A percentile compares a stretch with the other conserved stretches of the same genome.
Evolutionary conservation across 805 yeast genomes (phyloP).

Genomic region (Ogataea philodendri): DNA sequence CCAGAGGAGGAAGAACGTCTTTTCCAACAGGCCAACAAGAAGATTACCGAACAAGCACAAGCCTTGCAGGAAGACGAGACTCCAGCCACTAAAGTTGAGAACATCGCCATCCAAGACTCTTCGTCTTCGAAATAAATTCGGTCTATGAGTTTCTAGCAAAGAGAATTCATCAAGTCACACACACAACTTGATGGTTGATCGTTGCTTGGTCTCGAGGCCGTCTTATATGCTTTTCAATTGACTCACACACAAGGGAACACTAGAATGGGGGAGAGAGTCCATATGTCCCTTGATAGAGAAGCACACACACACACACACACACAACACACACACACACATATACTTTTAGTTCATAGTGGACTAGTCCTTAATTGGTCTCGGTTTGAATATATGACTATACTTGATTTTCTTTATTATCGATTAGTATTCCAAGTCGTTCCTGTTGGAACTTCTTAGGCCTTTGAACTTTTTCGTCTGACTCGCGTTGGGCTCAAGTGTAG

Average conservation of each 20-base stretch:
- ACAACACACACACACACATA: too few species aligned
- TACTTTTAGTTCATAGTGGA: constrained; percentile 1
- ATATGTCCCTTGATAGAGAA: constrained; percentile 9
- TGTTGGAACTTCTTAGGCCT: constrained; percentile 20
- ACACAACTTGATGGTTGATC: constrained; percentile 9
- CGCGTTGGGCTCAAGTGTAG: constrained; percentile 4
- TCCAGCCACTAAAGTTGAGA: constrained; percentile 6
- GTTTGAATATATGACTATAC: too few species aligned
- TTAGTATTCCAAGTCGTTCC: constrained; percentile 19
- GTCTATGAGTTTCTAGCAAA: neutral
- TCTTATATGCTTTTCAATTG: constrained; percentile 1
- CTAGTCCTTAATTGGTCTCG: constrained; percentile 16
- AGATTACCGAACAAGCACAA: constrained; percentile 26
- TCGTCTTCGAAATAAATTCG: neutral
- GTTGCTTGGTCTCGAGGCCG: too few species aligned
- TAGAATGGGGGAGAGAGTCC: constrained; percentile 25
- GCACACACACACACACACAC: constrained; percentile 13
- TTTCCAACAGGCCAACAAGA: constrained; percentile 42
- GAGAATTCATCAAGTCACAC: constrained; percentile 8
- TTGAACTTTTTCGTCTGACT: constrained; percentile 16
- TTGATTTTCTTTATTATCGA: too few species aligned
- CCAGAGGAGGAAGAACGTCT: constrained; percentile 51
- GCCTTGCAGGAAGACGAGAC: constrained; percentile 1
- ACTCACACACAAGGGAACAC: constrained; percentile 11
- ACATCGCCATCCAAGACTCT: constrained; percentile 4